Base-by-base conservation (phyloP, 352 stramenopile species). In the Phytophthora litchii region DNA sequence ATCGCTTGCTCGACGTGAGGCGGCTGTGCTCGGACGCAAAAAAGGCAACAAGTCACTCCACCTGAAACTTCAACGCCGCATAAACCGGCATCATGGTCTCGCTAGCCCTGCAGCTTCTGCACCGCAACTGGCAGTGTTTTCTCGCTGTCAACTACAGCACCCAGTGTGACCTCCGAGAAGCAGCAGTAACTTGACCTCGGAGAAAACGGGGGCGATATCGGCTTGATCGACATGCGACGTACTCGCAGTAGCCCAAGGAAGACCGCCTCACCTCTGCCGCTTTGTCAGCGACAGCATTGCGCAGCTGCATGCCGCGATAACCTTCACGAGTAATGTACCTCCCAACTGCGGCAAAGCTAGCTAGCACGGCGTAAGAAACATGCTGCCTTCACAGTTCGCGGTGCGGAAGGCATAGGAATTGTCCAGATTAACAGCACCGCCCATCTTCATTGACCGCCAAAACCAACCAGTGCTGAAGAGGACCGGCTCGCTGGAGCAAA, bases 1-100 rank as follows among this genome's bases (percentile, higher is more conserved):
- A 27, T 40, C 48, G 57, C 56, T 65, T 66, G 58, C 43, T 54
- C 57, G 41, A 14, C 20, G 25, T 21, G 29, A 37, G 29, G 41
- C 49, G 41, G 57, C 58, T 66, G 50, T 38, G 55, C 19, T 16
- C 38, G 11, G 23, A 38, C 57, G 35, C 23, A 65, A 37, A 65
- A 58, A 54, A 60, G 32, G 57, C 57, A 54, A 65, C 35, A 54
- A 59, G 57, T 64, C 56, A 54, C 57, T 10, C 29, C 49, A 25
- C 38, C n/a, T 51, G n/a, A 40, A 65, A 54, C 48, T 65, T 65
- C 57, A 65, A 65, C 40, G 21, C 41, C 14, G 20, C 48, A 64
- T 48, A 59, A 19, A 60, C 40, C 31, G 46, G 29, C 55, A 37
- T 11, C 3, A 4, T 34, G 3, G 52, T 10, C 4, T 5, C 17